phyloP scores from a whole-genome alignment of 2,329 filamentous ascomycete species.

The Emergomyces pasteurianus region DNA sequence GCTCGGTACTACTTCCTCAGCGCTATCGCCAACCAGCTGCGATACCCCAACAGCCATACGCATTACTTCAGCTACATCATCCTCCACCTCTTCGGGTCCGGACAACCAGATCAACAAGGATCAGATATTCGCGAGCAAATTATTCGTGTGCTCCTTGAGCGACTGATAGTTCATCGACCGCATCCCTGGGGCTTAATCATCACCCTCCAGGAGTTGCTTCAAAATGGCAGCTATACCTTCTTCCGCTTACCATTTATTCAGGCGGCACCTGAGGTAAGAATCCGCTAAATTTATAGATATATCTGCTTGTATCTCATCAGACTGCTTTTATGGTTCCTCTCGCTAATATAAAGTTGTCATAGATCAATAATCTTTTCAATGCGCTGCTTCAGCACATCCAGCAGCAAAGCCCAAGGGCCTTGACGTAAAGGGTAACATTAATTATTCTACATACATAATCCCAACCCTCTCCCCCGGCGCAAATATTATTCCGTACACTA shows the following conservation, averaged over 20 bases:
- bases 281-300: conserved; percentile 8
- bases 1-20: conserved; percentile 73
- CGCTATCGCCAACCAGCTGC: conserved; percentile 81
- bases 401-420: conserved; percentile 35
- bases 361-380: conserved; percentile 36
- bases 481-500: neutral
- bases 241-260: conserved; percentile 91
- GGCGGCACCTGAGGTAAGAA: conserved; percentile 65
- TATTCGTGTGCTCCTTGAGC: conserved; percentile 75
- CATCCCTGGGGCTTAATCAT: conserved; percentile 93
- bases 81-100: conserved; percentile 68
- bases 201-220: conserved; percentile 76
- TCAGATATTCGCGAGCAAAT: conserved; percentile 81
- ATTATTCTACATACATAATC: neutral
- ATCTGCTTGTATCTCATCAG: neutral
- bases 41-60: conserved; percentile 79
- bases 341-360: conserved; percentile 4
- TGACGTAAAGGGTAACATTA: conserved; percentile 1
- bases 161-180: conserved; percentile 76
- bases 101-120: conserved; percentile 58
- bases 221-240: conserved; percentile 83
- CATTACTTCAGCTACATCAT: conserved; percentile 84
- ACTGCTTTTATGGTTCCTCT: neutral
- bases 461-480: neutral
- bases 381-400: conserved; percentile 35